Evolutionary conservation across 2,329 filamentous ascomycete genomes (phyloP).

Genomic region (Ophiostoma perfectum): DNA sequence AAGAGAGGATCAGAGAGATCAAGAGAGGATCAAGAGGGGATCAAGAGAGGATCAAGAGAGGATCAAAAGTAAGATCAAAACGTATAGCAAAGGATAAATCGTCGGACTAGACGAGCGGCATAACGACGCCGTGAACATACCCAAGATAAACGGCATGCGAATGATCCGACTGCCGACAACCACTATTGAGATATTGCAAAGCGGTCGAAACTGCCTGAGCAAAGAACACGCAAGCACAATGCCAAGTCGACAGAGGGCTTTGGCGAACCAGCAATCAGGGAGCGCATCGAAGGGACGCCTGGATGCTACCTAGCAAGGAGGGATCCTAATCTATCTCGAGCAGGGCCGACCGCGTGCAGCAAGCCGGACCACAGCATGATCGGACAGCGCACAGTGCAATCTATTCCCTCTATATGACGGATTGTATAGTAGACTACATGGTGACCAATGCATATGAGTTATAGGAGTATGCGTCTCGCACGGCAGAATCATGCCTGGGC

Average conservation of each 20-base stretch:
- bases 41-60: too few species aligned
- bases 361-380: background rate
- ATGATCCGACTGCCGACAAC: background rate
- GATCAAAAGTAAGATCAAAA: too few species aligned
- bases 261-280: background rate
- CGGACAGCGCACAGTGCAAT: too few species aligned
- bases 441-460: too few species aligned
- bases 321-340: background rate
- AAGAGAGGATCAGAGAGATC: background rate
- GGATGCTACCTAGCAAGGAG: slow-evolving; percentile 2
- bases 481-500: background rate
- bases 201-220: too few species aligned
- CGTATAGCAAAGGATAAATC: too few species aligned
- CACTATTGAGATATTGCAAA: background rate
- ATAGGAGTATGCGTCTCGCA: background rate
- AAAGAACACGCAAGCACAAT: background rate
- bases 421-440: too few species aligned
- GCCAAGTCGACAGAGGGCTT: background rate
- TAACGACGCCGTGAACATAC: background rate
- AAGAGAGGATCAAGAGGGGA: background rate
- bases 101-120: too few species aligned
- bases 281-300: background rate
- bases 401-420: too few species aligned
- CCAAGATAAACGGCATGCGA: background rate
- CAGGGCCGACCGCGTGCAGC: background rate